Evolutionary conservation across 352 stramenopile species (phyloP).

Genomic region (Phytopythium helicoides): DNA sequence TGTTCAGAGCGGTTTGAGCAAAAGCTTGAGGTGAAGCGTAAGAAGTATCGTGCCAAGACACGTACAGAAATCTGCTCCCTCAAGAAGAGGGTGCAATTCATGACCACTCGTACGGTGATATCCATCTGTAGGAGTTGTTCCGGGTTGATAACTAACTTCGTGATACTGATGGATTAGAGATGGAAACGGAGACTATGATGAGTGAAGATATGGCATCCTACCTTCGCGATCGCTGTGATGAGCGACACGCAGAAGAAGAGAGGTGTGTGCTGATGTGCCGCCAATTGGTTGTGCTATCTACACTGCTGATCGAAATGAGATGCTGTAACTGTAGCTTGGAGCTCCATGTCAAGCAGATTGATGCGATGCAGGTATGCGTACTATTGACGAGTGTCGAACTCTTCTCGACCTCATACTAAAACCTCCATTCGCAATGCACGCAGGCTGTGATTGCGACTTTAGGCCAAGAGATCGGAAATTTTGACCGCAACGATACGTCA

Average conservation of each 20-base stretch:
- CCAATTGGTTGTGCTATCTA: background rate
- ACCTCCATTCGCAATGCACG: background rate
- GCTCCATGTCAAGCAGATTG: too few relatives aligned
- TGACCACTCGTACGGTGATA: conserved; percentile 22
- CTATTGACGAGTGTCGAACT: background rate
- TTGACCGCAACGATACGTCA: background rate
- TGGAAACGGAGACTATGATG: conserved; percentile 7
- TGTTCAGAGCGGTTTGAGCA: conserved; percentile 25
- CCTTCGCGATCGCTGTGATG: background rate
- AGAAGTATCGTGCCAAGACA: conserved; percentile 37
- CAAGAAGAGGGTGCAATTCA: conserved; percentile 31
- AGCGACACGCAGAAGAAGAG: background rate
- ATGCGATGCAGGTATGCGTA: too few relatives aligned
- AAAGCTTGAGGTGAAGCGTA: conserved; percentile 46
- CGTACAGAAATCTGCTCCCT: conserved; percentile 48
- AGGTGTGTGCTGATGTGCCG: background rate
- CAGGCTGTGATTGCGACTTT: conserved; percentile 1
- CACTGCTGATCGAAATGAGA: too few relatives aligned
- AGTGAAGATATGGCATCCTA: conserved; percentile 6
- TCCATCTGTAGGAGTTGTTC: background rate
- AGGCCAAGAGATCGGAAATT: conserved; percentile 1
- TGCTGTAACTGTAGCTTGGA: too few relatives aligned
- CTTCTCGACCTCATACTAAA: background rate
- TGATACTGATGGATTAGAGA: too few relatives aligned
- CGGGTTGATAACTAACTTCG: background rate